Percentiles rank a stretch among this genome's conserved stretches.
Conservation (phyloP, 495 filamentous ascomycete species). For the Xylaria sp. region DNA sequence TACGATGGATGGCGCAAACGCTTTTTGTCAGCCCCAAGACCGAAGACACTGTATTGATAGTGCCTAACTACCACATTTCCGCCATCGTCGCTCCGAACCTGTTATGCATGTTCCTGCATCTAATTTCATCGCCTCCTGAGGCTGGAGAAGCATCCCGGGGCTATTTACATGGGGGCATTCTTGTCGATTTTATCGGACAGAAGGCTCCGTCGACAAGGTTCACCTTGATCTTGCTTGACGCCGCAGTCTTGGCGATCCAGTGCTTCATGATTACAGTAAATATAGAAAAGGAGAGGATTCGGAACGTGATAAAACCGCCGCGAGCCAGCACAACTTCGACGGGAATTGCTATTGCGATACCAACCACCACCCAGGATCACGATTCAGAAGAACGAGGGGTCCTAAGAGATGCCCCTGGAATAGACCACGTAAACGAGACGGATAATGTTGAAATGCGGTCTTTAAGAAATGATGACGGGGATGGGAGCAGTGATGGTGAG, state of each 20-base stretch:
- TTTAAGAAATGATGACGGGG: constrained; percentile 36
- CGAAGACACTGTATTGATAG: constrained; percentile 55
- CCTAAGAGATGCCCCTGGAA: constrained; percentile 53
- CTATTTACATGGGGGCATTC: constrained; percentile 83
- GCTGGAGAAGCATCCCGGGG: constrained; percentile 79
- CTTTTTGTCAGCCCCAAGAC: constrained; percentile 83
- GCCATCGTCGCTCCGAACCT: constrained; percentile 74
- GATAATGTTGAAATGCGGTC: constrained; percentile 60
- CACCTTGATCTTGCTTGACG: constrained; percentile 68
- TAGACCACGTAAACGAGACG: constrained; percentile 47
- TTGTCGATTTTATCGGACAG: constrained; percentile 90
- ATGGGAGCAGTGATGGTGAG: constrained; percentile 40
- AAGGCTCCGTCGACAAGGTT: constrained; percentile 72
- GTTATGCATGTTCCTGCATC: constrained; percentile 75
- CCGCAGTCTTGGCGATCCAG: constrained; percentile 70
- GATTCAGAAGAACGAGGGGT: constrained; percentile 86
- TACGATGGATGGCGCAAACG: constrained; percentile 75
- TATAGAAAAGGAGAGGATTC: constrained; percentile 69
- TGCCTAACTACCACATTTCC: constrained; percentile 72
- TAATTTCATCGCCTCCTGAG: constrained; percentile 64
- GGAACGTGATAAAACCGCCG: constrained; percentile 47
- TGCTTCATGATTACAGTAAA: constrained; percentile 76
- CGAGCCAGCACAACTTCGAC: constrained; percentile 28
- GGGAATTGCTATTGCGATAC: constrained; percentile 30
- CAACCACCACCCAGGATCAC: constrained; percentile 64